These are phyloP conservation scores for Neovahlkampfia damariscottae DNA, from an alignment of 78 protist genomes.

Conservation along the genomic window DNA sequence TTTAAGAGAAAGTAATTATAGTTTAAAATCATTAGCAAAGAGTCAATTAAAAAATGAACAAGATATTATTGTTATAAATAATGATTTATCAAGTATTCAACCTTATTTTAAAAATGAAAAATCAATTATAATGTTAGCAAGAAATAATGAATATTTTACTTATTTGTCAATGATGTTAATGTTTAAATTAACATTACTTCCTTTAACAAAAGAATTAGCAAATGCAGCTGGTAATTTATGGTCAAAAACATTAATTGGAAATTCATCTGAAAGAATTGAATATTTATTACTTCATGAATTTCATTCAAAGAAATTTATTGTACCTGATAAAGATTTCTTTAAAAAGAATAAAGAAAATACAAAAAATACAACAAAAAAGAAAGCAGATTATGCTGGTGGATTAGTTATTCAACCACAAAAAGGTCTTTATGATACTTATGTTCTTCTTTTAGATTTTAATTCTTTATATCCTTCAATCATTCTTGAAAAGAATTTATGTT, in stretches of 20 bases:
- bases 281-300: slow-evolving; percentile 87
- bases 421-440: slow-evolving; percentile 82
- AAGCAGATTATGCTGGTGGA: slow-evolving; percentile 75
- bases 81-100: not conserved
- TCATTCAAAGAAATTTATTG: slow-evolving; percentile 49
- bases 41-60: not conserved
- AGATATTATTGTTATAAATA: not conserved
- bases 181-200: slow-evolving; percentile 60
- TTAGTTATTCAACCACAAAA: slow-evolving; percentile 88
- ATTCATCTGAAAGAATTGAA: slow-evolving; percentile 93
- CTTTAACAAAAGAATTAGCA: slow-evolving; percentile 86
- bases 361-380: slow-evolving; percentile 1
- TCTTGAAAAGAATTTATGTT: slow-evolving; percentile 94
- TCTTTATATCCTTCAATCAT: slow-evolving; percentile 98
- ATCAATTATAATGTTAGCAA: not conserved
- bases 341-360: not conserved
- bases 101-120: not conserved
- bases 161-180: slow-evolving; percentile 43
- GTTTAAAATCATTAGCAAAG: slow-evolving; percentile 11
- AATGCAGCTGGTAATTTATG: slow-evolving; percentile 76
- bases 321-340: slow-evolving; percentile 65
- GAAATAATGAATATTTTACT: slow-evolving; percentile 52
- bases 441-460: slow-evolving; percentile 97
- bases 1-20: not conserved
- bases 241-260: slow-evolving; percentile 66